Evolutionary conservation across 2,329 filamentous ascomycete genomes (phyloP), one percentile per base, ranked within the genome.

Genomic region (Helotiales sp.): DNA sequence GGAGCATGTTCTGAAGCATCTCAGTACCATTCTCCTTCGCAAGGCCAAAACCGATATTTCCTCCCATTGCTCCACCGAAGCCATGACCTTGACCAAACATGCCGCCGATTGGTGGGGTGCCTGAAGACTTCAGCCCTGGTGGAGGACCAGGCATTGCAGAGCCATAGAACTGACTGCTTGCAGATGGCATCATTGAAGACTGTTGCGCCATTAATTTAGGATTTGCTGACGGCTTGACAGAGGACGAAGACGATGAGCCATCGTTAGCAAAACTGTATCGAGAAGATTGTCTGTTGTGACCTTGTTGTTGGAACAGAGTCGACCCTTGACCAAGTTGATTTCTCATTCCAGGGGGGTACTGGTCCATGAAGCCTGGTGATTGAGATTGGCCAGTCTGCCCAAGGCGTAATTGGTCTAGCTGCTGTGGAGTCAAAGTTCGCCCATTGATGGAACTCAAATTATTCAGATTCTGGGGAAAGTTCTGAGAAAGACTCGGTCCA

Each of bases 91-190:
- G 92, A 29, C 91, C 90, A 74, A 97, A 98, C 84, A 97, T 95
- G 63, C 86, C 86, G 52, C 86, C 85, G 64, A 90, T 92, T 15
- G 95, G 93, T 57, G 95, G 93, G 17, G 93, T 98, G 40, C 92
- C 91, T 2, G 93, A 93, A 22, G 93, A 96, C 77, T 99, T 99
- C 27, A 99, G 80, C 9, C 95, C 95, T 0, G 95, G 96, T 59
- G 95, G 95, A 27, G 96, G 95, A 3, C 93, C 93, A 68, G 96
- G 91, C 69, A 97, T 91, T 9, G 90, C 90, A 54, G 86, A 87
- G 48, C 87, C 84, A 73, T 95, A 97, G 71, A 91, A 95, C 62
- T 90, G 89, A 63, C 81, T 84, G 40, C 25, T 62, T 27, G 57
- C 59, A 65, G 86, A 85, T 48, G 88, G 89, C 87, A 93, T 91